These are phyloP conservation scores for Tylopilus vinaceipallidus DNA, from an alignment of 768 basidiomycete genomes.

Conservation along the genomic window DNA sequence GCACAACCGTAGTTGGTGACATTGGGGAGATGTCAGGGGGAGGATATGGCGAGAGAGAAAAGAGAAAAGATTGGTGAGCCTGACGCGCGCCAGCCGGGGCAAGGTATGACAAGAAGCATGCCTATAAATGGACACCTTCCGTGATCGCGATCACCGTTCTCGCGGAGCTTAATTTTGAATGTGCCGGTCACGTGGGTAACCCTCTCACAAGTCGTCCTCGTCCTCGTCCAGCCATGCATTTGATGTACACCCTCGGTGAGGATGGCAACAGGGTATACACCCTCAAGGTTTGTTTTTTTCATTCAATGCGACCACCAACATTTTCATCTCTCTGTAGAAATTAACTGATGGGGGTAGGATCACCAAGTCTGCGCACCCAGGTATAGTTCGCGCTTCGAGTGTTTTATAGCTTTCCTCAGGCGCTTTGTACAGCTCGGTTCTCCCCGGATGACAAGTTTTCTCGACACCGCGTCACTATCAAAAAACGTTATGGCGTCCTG, in stretches of 20 bases:
- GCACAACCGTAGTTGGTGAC: slow-evolving; percentile 44
- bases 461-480: slow-evolving; percentile 94
- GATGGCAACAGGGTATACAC: slow-evolving; percentile 85
- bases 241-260: slow-evolving; percentile 89
- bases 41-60: not conserved
- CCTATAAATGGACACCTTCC: not conserved
- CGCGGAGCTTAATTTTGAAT: slow-evolving; percentile 18
- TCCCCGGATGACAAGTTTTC: slow-evolving; percentile 99
- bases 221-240: slow-evolving; percentile 77
- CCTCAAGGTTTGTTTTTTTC: slow-evolving; percentile 67
- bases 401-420: not conserved
- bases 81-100: not conserved
- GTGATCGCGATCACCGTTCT: not conserved
- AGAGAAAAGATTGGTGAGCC: not conserved
- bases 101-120: not conserved
- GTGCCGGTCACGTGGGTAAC: not conserved
- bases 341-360: slow-evolving; percentile 73
- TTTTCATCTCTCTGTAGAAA: slow-evolving; percentile 58
- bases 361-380: slow-evolving; percentile 96
- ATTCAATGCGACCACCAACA: not conserved
- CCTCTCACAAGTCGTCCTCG: not conserved
- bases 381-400: slow-evolving; percentile 41
- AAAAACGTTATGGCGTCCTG: slow-evolving; percentile 88
- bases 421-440: slow-evolving; percentile 73
- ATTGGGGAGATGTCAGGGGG: slow-evolving; percentile 22